Evolutionary conservation across 192 early-diverging fungal species (phyloP).

Genomic region (Coemansia sp.): DNA sequence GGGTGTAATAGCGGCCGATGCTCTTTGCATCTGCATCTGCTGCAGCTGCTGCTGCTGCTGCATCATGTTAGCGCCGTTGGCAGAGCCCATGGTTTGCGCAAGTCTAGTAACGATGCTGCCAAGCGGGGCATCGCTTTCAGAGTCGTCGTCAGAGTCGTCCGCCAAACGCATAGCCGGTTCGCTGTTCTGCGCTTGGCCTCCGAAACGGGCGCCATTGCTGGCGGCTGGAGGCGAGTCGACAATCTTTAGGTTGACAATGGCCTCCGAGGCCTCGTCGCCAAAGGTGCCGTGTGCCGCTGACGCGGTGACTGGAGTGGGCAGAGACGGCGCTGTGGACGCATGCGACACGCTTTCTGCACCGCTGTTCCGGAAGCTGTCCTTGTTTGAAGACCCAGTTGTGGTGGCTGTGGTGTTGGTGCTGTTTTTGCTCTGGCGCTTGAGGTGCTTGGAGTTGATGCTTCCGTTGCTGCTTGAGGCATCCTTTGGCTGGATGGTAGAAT

Average conservation of each 20-base stretch:
- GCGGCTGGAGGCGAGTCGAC: slow-evolving; percentile 37
- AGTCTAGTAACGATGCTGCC: slow-evolving; percentile 33
- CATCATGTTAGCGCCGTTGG: slow-evolving; percentile 10
- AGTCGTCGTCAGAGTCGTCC: slow-evolving; percentile 41
- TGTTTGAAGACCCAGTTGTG: slow-evolving; percentile 26
- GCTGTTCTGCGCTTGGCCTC: slow-evolving; percentile 13
- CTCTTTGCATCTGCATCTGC: slow-evolving; percentile 42
- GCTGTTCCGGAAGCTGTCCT: slow-evolving; percentile 35
- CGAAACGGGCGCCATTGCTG: slow-evolving; percentile 8
- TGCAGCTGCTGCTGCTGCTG: slow-evolving; percentile 27
- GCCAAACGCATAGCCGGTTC: slow-evolving; percentile 18
- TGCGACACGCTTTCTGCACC: slow-evolving; percentile 29
- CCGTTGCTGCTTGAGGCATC: slow-evolving; percentile 7
- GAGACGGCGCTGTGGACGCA: slow-evolving; percentile 30
- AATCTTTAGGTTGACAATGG: slow-evolving; percentile 46
- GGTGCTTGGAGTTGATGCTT: slow-evolving; percentile 16
- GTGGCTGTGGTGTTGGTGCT: slow-evolving; percentile 26
- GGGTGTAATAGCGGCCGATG: slow-evolving; percentile 24
- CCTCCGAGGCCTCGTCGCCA: slow-evolving; percentile 45
- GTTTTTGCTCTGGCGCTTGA: slow-evolving; percentile 34
- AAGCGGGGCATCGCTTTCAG: slow-evolving; percentile 42
- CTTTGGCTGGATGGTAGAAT: slow-evolving; percentile 15
- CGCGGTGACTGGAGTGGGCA: slow-evolving; percentile 29
- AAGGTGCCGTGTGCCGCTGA: slow-evolving; percentile 27
- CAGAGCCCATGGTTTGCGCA: slow-evolving; percentile 21